These are phyloP conservation scores for Flaveria bidentis DNA, from an alignment of 129 eudicot genomes.

Conservation along the genomic window DNA sequence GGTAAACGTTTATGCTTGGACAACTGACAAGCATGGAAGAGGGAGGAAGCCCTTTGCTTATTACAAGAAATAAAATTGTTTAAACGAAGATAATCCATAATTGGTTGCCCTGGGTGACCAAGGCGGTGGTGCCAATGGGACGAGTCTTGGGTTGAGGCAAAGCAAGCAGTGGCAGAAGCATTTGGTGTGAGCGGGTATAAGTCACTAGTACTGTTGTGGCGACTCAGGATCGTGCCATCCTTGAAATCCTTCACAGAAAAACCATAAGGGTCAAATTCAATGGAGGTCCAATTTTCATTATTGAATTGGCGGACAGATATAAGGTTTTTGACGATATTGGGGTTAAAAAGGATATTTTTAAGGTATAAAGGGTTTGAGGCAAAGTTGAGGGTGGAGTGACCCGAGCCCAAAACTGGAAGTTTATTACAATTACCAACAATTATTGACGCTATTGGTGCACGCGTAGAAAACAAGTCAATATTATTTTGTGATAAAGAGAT, in stretches of 20 bases:
- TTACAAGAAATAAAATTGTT: background rate
- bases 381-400: background rate
- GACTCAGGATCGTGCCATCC: no score
- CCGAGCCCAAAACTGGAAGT: background rate
- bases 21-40: background rate
- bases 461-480: background rate
- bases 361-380: background rate
- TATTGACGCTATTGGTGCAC: background rate
- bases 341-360: no score
- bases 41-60: background rate
- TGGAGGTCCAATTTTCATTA: background rate
- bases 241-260: no score
- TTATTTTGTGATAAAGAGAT: background rate
- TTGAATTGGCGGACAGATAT: no score
- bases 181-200: no score
- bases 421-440: background rate
- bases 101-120: background rate
- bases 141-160: no score
- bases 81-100: background rate
- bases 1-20: background rate
- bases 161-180: no score
- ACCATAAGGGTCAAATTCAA: background rate
- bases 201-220: no score
- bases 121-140: background rate
- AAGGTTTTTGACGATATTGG: no score